Evolutionary conservation across 2,329 filamentous ascomycete species (phyloP), one percentile per base, ranked within the genome.

Genomic region (Metarhizium anisopliae): DNA sequence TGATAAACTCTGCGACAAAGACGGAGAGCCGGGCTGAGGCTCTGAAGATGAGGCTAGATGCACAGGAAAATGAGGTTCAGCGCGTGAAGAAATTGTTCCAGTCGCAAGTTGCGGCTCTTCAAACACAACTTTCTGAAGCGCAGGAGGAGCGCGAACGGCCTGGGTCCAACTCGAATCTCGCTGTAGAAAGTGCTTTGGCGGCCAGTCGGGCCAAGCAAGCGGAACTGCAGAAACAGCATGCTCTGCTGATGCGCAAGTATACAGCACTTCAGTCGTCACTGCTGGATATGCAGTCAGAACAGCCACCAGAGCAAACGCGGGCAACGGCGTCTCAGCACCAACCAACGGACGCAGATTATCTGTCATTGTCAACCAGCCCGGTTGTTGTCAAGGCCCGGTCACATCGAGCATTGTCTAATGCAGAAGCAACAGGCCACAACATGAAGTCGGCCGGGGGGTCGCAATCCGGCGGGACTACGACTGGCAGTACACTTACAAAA

Each of bases 11-110:
- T 32, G 80, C 83, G 1, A 78, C 81, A 16, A 74, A 80, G 35
- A 76, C 85, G 13, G 77, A 83, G 42, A 80, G 77, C 55, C 78
- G 82, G 52, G 77, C 84, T 6, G 78, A 85, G 60, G 73, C 79
- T 54, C 72, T 87, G 25, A 76, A 77, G 50, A 73, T 84, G 72
- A 78, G 83, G 60, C 70, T 91, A 58, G 70, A 67, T 47, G 78
- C 76, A 6, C 71, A 72, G 20, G 76, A 80, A 49, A 62, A 64
- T n/a, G 79, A 83, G 51, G 64, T 80, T 2, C 67, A 72, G 53
- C 70, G 72, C 52, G 71, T 69, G 32, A 73, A 67, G 58, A 68
- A 66, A 38, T 64, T 73, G n/a, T 80, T 79, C 57, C 67, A 79
- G 56, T 68, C 69, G 5, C 78, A 83, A 58, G 72, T 82, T 14